Evolutionary conservation across 2,329 filamentous ascomycete genomes (phyloP), one percentile per base, ranked within the genome.

Genomic region (Sclerotinia spermophila): DNA sequence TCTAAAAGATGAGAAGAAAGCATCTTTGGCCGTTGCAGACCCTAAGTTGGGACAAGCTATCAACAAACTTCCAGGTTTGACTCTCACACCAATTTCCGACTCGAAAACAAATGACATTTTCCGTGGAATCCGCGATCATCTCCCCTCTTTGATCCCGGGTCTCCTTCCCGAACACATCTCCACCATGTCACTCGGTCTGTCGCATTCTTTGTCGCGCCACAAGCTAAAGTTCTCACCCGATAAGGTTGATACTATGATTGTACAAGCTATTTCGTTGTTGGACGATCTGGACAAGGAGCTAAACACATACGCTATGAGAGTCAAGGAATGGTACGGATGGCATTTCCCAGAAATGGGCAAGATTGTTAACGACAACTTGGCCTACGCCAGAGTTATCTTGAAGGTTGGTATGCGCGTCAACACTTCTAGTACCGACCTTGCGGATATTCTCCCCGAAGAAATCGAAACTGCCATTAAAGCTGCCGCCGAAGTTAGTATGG

Each of bases 251-350:
- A 96, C 96, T 67, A 99, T 99, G 96, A 97, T 99, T 79, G 94
- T 99, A 71, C 96, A 99, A 84, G 94, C 94, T 71, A 96, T 99
- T 80, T 91, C 92, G 74, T 88, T 97, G 67, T 86, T 99, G 61
- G 96, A 99, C 80, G 96, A 99, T 75, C 85, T 99, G 73, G 96
- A 99, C 85, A 99, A 99, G 86, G 96, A 99, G 83, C 86, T 99
- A 74, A 99, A 99, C 85, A 96, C 93, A 77, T 98, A 97, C 80
- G 95, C 96, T 75, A 99, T 99, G 96, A 88, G 96, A 81, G 94
- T 97, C 73, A 98, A 98, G 89, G 96, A 99, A 83, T 99, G 96
- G 96, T 99, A 99, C 81, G 96, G 96, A 79, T 99, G 96, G 96
- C 96, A 98, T 83, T 99, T 98, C 85, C 96, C 96, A 55, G 96